phyloP scores from a whole-genome alignment of 768 basidiomycete genomes.

The Termitomyces sp. region DNA sequence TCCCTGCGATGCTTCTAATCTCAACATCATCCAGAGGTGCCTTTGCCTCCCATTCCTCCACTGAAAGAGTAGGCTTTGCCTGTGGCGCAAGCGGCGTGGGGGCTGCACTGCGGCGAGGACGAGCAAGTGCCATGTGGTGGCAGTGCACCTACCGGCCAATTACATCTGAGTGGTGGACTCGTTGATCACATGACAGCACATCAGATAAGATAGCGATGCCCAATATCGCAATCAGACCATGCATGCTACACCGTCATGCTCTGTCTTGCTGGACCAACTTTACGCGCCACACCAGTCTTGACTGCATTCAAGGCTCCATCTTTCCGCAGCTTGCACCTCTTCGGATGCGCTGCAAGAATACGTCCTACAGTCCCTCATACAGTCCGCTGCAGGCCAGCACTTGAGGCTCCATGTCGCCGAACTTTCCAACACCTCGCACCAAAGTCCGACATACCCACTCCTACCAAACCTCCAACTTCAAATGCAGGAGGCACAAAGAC shows the following conservation, averaged over 20 bases:
- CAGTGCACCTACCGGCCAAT: not conserved
- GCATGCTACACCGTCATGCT: not conserved
- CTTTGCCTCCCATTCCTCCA: constrained; percentile 91
- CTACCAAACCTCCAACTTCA: not conserved
- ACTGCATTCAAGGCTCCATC: not conserved
- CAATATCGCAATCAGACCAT: not conserved
- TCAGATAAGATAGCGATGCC: not conserved
- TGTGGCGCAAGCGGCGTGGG: constrained; percentile 14
- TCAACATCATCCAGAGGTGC: constrained; percentile 72
- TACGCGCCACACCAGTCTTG: not conserved
- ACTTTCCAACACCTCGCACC: constrained; percentile 14
- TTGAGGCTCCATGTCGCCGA: constrained; percentile 2
- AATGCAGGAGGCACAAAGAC: constrained; percentile 1
- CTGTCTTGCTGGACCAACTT: not conserved
- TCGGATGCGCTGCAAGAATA: not conserved
- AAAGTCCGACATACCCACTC: constrained; percentile 11
- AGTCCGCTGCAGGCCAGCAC: not conserved
- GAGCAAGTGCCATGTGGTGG: constrained; percentile 12
- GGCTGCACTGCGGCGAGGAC: constrained; percentile 8
- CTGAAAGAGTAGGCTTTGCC: constrained; percentile 42
- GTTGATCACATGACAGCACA: not conserved
- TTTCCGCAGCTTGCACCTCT: constrained; percentile 1
- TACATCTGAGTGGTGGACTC: not conserved
- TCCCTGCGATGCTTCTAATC: constrained; percentile 51
- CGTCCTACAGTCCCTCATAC: not conserved